Conservation (phyloP, 495 filamentous ascomycete genomes). For the Pyronema domesticum region DNA sequence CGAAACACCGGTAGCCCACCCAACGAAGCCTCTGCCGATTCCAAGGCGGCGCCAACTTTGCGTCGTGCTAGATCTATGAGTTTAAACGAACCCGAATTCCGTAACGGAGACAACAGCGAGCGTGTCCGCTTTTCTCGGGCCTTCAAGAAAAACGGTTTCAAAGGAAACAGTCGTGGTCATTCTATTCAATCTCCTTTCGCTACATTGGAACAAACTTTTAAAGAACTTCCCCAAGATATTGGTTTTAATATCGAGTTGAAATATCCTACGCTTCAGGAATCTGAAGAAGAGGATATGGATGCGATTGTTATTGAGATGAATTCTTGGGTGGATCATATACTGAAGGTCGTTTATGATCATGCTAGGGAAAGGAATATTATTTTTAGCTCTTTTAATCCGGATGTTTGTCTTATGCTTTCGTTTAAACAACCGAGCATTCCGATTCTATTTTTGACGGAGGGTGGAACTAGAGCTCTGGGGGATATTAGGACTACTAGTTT, state of each 20-base stretch:
- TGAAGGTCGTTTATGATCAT: constrained; percentile 65
- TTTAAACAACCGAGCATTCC: constrained; percentile 95
- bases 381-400: constrained; percentile 92
- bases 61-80: constrained; percentile 36
- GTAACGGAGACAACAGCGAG: constrained; percentile 52
- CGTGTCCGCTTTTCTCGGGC: constrained; percentile 94
- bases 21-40: not conserved
- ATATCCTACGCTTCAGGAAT: constrained; percentile 93
- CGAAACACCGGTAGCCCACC: constrained; percentile 6
- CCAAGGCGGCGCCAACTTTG: constrained; percentile 10
- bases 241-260: constrained; percentile 99
- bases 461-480: constrained; percentile 47
- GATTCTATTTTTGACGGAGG: constrained; percentile 84
- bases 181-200: constrained; percentile 92
- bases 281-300: constrained; percentile 91
- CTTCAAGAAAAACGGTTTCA: constrained; percentile 85
- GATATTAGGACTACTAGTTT: constrained; percentile 85
- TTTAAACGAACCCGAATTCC: constrained; percentile 29
- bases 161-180: constrained; percentile 80
- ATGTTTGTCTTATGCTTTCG: constrained; percentile 78
- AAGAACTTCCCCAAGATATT: constrained; percentile 55
- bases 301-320: constrained; percentile 93
- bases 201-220: constrained; percentile 84
- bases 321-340: constrained; percentile 84
- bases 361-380: constrained; percentile 60